Conservation (phyloP, 352 stramenopile species). For the Albugo candida region DNA sequence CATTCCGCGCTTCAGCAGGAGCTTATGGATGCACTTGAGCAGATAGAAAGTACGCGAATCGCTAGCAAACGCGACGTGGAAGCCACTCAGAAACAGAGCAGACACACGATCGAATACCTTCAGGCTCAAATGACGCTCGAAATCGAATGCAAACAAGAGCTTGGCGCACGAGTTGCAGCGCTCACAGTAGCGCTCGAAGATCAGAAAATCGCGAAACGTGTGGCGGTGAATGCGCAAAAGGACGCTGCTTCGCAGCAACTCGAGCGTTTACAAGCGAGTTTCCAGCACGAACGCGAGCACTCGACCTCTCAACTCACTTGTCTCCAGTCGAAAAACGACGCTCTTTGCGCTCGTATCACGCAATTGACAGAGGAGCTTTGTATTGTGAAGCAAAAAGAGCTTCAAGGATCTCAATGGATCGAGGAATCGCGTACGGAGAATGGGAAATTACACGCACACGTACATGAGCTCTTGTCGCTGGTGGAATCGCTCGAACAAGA, state of each 20-base stretch:
- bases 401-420: constrained; percentile 36
- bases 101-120: constrained; percentile 68
- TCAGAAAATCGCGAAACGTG: constrained; percentile 42
- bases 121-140: constrained; percentile 66
- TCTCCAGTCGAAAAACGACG: constrained; percentile 37
- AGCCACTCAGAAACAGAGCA: constrained; percentile 46
- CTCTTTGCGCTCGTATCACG: constrained; percentile 49
- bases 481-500: constrained; percentile 41
- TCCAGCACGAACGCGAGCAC: constrained; percentile 34
- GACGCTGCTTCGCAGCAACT: constrained; percentile 32
- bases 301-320: constrained; percentile 18
- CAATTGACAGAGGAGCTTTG: constrained; percentile 55
- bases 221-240: constrained; percentile 27
- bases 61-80: constrained; percentile 12
- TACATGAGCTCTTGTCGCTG: constrained; percentile 37
- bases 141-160: constrained; percentile 73
- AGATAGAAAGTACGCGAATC: not conserved
- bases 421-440: constrained; percentile 63
- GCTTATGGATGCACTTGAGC: no score
- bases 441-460: constrained; percentile 30
- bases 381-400: constrained; percentile 40
- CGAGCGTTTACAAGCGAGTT: constrained; percentile 22
- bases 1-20: no score
- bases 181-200: constrained; percentile 42
- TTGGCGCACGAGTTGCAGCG: constrained; percentile 37